Percentiles rank a stretch among this genome's conserved stretches.
Conservation (phyloP, 345 rosid genomes). For the Erodium maritimum region DNA sequence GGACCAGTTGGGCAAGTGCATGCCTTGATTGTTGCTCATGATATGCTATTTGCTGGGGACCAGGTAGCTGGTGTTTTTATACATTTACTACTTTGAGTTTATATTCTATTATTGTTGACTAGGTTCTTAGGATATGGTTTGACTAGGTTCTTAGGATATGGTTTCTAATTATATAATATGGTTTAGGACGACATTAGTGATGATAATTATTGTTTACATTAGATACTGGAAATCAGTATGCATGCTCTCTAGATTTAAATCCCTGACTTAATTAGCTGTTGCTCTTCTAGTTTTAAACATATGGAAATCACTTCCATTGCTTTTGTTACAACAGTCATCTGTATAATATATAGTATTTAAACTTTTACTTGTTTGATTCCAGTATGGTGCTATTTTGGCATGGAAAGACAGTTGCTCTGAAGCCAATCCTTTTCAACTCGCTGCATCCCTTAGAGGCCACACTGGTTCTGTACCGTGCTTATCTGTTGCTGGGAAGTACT, state of each 20-base stretch:
- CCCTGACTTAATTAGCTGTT: not conserved
- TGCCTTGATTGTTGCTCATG: constrained; percentile 24
- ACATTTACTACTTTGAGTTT: not conserved
- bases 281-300: not conserved
- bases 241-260: not conserved
- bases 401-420: constrained; percentile 30
- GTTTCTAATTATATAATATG: too few species aligned
- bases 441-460: constrained; percentile 28
- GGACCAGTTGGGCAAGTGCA: constrained; percentile 39
- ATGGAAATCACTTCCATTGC: not conserved
- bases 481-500: constrained; percentile 15
- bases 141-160: too few species aligned
- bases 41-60: constrained; percentile 48
- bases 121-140: not conserved
- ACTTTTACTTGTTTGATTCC: constrained; percentile 1
- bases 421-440: constrained; percentile 24
- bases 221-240: too few species aligned
- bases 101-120: not conserved
- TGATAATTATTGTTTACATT: not conserved
- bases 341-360: not conserved
- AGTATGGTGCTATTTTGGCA: constrained; percentile 38
- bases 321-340: not conserved
- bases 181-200: not conserved
- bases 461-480: constrained; percentile 24
- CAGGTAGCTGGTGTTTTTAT: constrained; percentile 25